These are phyloP conservation scores for Aethionema arabicum DNA, from an alignment of 345 rosid genomes.

Conservation along the genomic window DNA sequence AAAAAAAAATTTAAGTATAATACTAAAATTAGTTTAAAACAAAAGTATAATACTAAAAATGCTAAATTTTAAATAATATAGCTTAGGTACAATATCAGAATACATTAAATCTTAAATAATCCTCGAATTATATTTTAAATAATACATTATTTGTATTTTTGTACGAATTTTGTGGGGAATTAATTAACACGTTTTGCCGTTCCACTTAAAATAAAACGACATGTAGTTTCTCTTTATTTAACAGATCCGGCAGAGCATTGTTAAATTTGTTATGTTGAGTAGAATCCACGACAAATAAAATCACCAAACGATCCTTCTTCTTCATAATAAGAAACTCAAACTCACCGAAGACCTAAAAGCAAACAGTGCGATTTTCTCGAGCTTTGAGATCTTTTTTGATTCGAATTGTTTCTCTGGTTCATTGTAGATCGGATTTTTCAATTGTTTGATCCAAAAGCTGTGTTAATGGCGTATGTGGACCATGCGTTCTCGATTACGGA, in stretches of 20 bases:
- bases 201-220: conserved; percentile 19
- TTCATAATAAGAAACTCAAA: conserved; percentile 12
- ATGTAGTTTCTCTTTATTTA: conserved; percentile 26
- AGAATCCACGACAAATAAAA: conserved; percentile 24
- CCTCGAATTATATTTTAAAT: too few relatives aligned
- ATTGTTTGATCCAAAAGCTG: conserved; percentile 22
- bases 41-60: too few relatives aligned
- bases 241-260: background rate
- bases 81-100: too few relatives aligned
- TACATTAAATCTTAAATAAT: too few relatives aligned
- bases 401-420: background rate
- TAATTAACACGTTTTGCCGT: conserved; percentile 16
- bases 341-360: conserved; percentile 14
- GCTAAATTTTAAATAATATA: too few relatives aligned
- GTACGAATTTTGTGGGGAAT: background rate
- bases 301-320: conserved; percentile 27
- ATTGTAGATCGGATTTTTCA: conserved; percentile 8
- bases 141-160: too few relatives aligned
- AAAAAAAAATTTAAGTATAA: too few relatives aligned
- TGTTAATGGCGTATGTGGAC: conserved; percentile 88
- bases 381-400: conserved; percentile 24
- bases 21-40: too few relatives aligned
- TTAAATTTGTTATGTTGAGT: conserved; percentile 30
- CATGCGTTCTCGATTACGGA: conserved; percentile 94
- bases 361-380: conserved; percentile 22